A percentile compares a stretch with the other conserved stretches of the same genome.
Conservation (phyloP, 2,329 filamentous ascomycete species). For the Zarea fungicola region DNA sequence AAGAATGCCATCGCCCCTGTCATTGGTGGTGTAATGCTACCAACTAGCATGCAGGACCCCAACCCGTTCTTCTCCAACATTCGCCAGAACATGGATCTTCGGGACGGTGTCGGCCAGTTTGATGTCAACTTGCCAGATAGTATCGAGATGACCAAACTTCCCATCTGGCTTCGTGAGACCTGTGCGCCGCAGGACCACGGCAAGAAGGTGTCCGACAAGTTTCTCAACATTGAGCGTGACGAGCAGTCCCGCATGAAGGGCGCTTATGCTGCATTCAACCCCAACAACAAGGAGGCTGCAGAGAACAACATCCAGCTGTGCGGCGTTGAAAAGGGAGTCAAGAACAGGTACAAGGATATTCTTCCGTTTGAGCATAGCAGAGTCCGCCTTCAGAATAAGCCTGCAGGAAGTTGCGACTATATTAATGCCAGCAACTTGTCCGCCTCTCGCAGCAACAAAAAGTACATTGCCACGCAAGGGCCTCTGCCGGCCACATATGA, state of each 20-base stretch:
- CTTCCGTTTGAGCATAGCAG: constrained; percentile 92
- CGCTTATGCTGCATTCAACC: constrained; percentile 51
- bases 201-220: constrained; percentile 74
- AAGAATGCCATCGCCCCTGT: constrained; percentile 55
- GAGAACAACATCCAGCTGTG: constrained; percentile 67
- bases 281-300: constrained; percentile 25
- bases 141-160: constrained; percentile 52
- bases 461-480: constrained; percentile 93
- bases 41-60: constrained; percentile 58
- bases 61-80: constrained; percentile 97
- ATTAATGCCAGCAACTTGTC: constrained; percentile 89
- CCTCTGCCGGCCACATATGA: constrained; percentile 89
- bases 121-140: constrained; percentile 45
- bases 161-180: constrained; percentile 71
- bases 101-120: constrained; percentile 85
- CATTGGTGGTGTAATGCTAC: constrained; percentile 85
- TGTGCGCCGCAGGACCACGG: constrained; percentile 65
- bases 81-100: constrained; percentile 90
- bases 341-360: constrained; percentile 98
- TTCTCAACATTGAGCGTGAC: constrained; percentile 74
- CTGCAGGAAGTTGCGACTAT: constrained; percentile 75
- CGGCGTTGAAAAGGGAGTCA: constrained; percentile 88
- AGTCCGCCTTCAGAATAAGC: constrained; percentile 68
- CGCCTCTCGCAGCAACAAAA: constrained; percentile 75
- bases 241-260: constrained; percentile 93